Evolutionary conservation across 2,329 filamentous ascomycete species (phyloP).

Genomic region (Domatiomyces globalis): DNA sequence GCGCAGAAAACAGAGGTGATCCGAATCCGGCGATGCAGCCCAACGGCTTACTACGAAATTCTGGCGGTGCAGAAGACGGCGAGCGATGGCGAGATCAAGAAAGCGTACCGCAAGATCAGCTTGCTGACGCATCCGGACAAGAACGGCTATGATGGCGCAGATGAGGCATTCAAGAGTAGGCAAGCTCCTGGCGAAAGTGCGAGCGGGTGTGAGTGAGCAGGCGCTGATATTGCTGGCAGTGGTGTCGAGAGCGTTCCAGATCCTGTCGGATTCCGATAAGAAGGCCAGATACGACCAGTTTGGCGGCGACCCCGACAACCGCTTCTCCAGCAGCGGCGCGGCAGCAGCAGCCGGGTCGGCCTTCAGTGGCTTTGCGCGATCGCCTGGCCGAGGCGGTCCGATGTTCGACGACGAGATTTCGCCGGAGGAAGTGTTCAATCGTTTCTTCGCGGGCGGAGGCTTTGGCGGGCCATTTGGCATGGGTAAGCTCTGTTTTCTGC

Average conservation of each 20-base stretch:
- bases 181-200: constrained; percentile 7
- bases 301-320: constrained; percentile 81
- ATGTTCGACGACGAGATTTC: constrained; percentile 87
- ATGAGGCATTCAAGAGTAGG: constrained; percentile 89
- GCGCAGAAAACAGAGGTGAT: constrained; percentile 88
- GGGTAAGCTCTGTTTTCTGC: constrained; percentile 17
- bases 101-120: constrained; percentile 89
- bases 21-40: constrained; percentile 67
- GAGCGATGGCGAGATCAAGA: constrained; percentile 80
- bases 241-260: constrained; percentile 84
- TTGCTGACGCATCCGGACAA: constrained; percentile 96
- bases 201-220: background rate
- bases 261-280: constrained; percentile 88
- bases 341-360: constrained; percentile 28
- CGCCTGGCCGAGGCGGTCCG: constrained; percentile 35
- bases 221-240: constrained; percentile 33
- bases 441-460: constrained; percentile 74
- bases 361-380: constrained; percentile 35
- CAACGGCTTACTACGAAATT: constrained; percentile 93
- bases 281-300: constrained; percentile 74
- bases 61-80: constrained; percentile 55
- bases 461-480: constrained; percentile 51
- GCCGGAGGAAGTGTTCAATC: constrained; percentile 89
- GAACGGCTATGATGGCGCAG: constrained; percentile 87
- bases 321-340: constrained; percentile 49